Evolutionary conservation across 257 asterid species (phyloP), one percentile per base, ranked within the genome.

Genomic region (Scutellaria barbata): DNA sequence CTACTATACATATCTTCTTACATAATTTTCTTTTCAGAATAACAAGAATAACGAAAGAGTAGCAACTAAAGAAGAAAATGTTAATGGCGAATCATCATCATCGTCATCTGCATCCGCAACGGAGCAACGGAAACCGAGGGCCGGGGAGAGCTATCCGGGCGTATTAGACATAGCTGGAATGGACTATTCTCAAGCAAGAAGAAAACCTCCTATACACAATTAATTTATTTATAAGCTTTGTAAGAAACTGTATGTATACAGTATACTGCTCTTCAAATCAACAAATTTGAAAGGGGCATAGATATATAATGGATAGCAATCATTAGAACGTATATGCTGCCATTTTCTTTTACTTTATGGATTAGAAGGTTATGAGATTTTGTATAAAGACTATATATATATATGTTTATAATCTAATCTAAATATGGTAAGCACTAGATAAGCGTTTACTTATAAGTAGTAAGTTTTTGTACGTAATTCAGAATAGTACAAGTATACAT

Each of bases 141-240:
- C n/a, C 5, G 14, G 16, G 8, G 78, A 81, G 35, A 80, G 62
- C 5, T 81, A 81, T 61, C 90, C 92, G 11, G 90, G 84, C 58
- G 57, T 81, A 66, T 25, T 87, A 45, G 97, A 91, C 78, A 57
- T 91, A 35, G 88, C 90, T 8, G 95, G 85, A 57, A 91, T 91
- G 96, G 97, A 89, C 71, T 91, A 91, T 83, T 87, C 97, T 46
- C 96, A 81, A 63, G 89, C 97, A 8, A 77, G 68, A 73, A 80
- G 95, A 78, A 89, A 86, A 72, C 85, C 95, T 77, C 95, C 96
- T 0, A 86, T 87, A 78, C 96, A 91, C 84, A 91, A 91, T 61
- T 90, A 83, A 74, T 37, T 8, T 20, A 55, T 11, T 33, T 6
- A 6, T 41, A 42, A 42, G 13, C 13, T 42, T 39, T 39, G 25